These are phyloP conservation scores for Pseudotsuga menziesii DNA, from an alignment of 75 land plant genomes.

Conservation along the genomic window DNA sequence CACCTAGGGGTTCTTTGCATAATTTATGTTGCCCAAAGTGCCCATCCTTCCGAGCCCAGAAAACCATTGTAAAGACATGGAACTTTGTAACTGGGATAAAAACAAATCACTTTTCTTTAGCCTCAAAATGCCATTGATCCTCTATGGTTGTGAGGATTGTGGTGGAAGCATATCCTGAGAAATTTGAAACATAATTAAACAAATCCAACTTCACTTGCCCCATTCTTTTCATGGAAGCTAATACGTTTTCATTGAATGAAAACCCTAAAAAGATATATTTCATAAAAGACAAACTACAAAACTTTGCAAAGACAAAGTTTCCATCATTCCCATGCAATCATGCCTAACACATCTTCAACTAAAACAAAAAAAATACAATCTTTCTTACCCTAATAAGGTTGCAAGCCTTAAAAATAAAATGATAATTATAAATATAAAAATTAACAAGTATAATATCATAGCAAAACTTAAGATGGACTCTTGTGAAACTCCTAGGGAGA, in stretches of 20 bases:
- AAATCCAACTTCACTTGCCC: neutral
- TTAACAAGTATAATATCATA: neutral
- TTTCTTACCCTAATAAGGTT: neutral
- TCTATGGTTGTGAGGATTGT: neutral
- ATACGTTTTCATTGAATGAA: neutral
- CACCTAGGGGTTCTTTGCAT: too few relatives aligned
- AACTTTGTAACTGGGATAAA: neutral
- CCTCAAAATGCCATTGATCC: neutral
- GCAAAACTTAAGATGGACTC: neutral
- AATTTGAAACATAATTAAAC: neutral
- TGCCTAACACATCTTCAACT: neutral
- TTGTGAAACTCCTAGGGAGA: neutral
- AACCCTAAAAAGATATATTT: neutral
- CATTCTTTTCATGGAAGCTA: neutral
- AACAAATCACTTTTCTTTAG: neutral
- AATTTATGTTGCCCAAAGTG: too few relatives aligned
- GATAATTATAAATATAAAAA: neutral
- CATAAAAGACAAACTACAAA: neutral
- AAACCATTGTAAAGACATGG: neutral
- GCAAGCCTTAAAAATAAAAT: neutral
- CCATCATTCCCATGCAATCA: neutral
- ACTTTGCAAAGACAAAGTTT: neutral
- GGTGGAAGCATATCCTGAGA: neutral
- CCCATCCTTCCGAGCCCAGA: neutral
- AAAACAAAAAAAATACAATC: neutral